Base-by-base conservation (phyloP, 2,329 filamentous ascomycete genomes). In the Claviceps paspali region DNA sequence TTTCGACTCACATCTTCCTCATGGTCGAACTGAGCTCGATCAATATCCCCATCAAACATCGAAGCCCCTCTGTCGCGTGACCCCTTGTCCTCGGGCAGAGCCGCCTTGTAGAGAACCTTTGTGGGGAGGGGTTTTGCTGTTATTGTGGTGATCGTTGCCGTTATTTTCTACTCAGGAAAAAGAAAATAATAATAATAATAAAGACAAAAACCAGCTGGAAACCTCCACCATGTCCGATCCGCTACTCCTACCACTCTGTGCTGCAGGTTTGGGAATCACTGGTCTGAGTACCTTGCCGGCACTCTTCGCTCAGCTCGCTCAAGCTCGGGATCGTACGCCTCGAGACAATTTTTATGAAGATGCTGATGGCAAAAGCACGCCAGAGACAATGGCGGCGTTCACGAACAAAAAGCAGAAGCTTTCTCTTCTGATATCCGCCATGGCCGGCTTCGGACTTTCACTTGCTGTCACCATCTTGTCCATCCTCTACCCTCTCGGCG, bases 291-390 rank as follows among this genome's bases (percentile, higher is more conserved):
- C 61, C 10, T 35, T 59, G 6, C 63, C 63, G 8, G 57, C 58
- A 29, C 24, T 61, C 17, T 41, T 51, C 27, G 52, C 54, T 30
- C 45, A 60, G 26, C 26, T 54, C 32, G 45, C 46, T 23, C 62
- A 64, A 40, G 41, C 55, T 26, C 56, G 53, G 23, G 47, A 52
- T 28, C 53, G 54, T 18, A 51, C 50, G 4, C 54, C 58, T 7
- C 58, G 57, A 40, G 60, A 67, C 29, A 57, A 66, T 9, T 60
- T 65, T 10, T 86, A 86, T 49, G 62, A 76, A 46, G 82, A 87
- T 49, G 59, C 67, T 43, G 82, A 87, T 56, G 82, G 82, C 34
- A 64, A 68, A 44, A 79, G 77, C 23, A 79, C 75, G 0, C 65
- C 71, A 29, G 74, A 79, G 49, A 74, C 76, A 2, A 52, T 75